Percentiles rank a stretch among this genome's conserved stretches.
phyloP scores from a whole-genome alignment of 129 eudicot genomes.

The Centaurea solstitialis region DNA sequence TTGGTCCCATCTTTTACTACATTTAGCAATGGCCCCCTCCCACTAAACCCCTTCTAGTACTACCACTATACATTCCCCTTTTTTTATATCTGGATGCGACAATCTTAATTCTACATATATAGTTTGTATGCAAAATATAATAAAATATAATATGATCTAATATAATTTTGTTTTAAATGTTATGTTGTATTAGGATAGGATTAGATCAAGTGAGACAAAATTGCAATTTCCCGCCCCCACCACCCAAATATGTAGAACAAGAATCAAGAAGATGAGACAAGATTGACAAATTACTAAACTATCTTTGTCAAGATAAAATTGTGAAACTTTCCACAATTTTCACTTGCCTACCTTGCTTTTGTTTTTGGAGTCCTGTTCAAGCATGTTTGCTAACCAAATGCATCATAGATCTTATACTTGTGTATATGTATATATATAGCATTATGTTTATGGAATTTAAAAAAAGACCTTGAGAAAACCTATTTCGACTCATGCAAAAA shows the following conservation, averaged over 20 bases:
- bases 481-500: too few relatives aligned
- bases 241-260: not conserved
- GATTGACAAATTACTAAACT: not conserved
- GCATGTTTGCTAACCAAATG: not conserved
- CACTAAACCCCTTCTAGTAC: slow-evolving; percentile 24
- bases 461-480: too few relatives aligned
- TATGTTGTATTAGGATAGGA: not conserved
- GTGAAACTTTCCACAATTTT: not conserved
- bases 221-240: not conserved
- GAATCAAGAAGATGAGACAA: not conserved
- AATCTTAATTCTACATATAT: not conserved
- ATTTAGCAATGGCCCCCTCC: slow-evolving; percentile 28
- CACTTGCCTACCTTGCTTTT: not conserved
- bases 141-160: not conserved
- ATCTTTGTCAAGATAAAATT: not conserved
- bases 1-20: slow-evolving; percentile 32
- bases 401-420: too few relatives aligned
- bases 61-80: not conserved
- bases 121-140: not conserved
- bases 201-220: not conserved
- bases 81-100: not conserved
- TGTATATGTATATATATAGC: too few relatives aligned
- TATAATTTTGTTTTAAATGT: not conserved
- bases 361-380: too few relatives aligned
- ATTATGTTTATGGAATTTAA: too few relatives aligned